Evolutionary conservation across 1,284 basidiomycete genomes (phyloP), one percentile per base, ranked within the genome.

Genomic region (Rhodotorula sp.): DNA sequence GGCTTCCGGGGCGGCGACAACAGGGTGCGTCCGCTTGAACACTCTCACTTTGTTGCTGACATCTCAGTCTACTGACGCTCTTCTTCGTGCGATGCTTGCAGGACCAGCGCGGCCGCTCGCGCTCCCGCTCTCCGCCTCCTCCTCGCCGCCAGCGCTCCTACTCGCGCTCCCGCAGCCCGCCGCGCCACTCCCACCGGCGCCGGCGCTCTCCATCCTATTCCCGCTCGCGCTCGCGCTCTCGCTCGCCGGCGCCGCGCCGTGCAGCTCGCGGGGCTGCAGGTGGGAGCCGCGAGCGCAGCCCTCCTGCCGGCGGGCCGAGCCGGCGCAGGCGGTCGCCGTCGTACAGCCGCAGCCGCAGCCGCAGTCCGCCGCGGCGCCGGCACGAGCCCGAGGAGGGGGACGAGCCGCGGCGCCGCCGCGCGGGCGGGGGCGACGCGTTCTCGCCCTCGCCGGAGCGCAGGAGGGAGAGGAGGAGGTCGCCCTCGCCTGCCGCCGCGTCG

Each of bases 121-220:
- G 19, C 34, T 64, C 63, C 21, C 55, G 48, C 34, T 48, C 63
- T 16, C 63, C 55, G 12, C 59, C 66, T 7, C 61, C 48, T 7
- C 23, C 59, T n/a, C 68, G 50, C 17, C 59, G 50, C 12, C 63
- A 59, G 4, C 64, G 56, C 25, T 70, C 71, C 23, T 53, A n/a
- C 49, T 70, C 72, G 23, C 65, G 59, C 44, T 69, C 67, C 14
- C 52, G 64, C 10, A 67, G 65, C 17, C 70, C 66, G 25, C 58
- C 65, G 14, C 65, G 49, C 41, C 65, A 25, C 16, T 19, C 16
- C 9, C 14, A 41, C n/a, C 21, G 41, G 8, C 65, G 65, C 42
- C 55, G 50, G 25, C 34, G 41, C 34, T 34, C 34, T 34, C 34
- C 34, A 34, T 34, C 34, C 34, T 34, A 34, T 34, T 34, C 48